A percentile compares a stretch with the other conserved stretches of the same genome.
Evolutionary conservation across 441 rosid species (phyloP).

Genomic region (Gossypium gossypioides): DNA sequence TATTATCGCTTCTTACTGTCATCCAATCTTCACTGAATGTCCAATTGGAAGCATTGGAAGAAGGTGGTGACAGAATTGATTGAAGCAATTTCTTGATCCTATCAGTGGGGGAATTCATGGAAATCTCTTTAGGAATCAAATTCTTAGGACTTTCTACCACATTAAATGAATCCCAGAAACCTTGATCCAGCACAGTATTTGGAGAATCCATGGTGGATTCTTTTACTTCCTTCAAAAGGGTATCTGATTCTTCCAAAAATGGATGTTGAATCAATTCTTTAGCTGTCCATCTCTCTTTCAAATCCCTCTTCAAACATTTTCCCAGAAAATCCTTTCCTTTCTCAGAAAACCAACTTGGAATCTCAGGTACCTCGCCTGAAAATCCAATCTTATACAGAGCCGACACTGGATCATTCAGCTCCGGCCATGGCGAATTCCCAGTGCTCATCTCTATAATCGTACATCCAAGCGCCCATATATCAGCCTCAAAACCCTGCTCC

Average conservation of each 20-base stretch:
- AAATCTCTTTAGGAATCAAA: slow-evolving; percentile 10
- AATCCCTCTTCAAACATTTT: slow-evolving; percentile 50
- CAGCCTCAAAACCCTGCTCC: slow-evolving; percentile 12
- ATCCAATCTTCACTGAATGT: slow-evolving; percentile 45
- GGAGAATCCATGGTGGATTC: slow-evolving; percentile 39
- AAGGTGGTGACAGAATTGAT: slow-evolving; percentile 12
- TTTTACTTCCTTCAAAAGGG: neutral
- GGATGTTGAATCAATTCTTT: slow-evolving; percentile 59
- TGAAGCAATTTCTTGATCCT: slow-evolving; percentile 41
- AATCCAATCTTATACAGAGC: slow-evolving; percentile 70
- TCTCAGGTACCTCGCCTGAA: slow-evolving; percentile 48
- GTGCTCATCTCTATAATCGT: slow-evolving; percentile 69
- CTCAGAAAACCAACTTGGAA: slow-evolving; percentile 51
- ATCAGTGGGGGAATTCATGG: slow-evolving; percentile 23
- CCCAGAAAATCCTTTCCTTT: slow-evolving; percentile 51
- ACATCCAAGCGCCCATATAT: slow-evolving; percentile 19
- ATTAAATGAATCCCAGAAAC: slow-evolving; percentile 52
- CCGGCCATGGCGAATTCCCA: slow-evolving; percentile 65
- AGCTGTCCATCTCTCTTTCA: slow-evolving; percentile 47
- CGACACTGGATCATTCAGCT: slow-evolving; percentile 46
- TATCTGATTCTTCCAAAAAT: slow-evolving; percentile 33
- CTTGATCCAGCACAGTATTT: slow-evolving; percentile 55
- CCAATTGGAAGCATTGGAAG: slow-evolving; percentile 29
- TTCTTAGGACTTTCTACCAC: slow-evolving; percentile 23
- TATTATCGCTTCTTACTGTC: slow-evolving; percentile 42